These are phyloP conservation scores for Royoungia palumana DNA, from an alignment of 768 basidiomycete species.

Conservation along the genomic window DNA sequence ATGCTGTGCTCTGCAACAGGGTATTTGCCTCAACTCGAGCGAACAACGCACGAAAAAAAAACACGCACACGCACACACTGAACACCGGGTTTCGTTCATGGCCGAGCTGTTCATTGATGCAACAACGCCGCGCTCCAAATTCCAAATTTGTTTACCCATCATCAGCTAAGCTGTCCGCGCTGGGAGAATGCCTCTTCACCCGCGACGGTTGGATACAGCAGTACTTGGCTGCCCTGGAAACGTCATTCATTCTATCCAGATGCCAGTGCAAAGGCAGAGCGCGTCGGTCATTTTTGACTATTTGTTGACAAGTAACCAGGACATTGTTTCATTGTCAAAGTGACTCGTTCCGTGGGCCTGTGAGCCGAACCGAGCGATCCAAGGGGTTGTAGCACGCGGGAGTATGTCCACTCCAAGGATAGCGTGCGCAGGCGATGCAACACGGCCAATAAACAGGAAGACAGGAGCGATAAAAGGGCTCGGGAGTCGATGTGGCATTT, in stretches of 20 bases:
- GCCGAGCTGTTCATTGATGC: no score
- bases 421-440: slow-evolving; percentile 12
- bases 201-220: neutral
- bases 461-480: slow-evolving; percentile 12
- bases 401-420: neutral
- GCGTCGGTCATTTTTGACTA: neutral
- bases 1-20: neutral
- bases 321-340: neutral
- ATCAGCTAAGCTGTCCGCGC: neutral
- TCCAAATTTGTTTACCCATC: no score
- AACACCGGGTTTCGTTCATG: no score
- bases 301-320: neutral
- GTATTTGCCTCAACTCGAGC: neutral
- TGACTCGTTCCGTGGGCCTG: neutral
- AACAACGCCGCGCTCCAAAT: no score
- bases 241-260: slow-evolving; percentile 3
- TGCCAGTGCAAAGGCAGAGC: slow-evolving; percentile 8
- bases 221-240: slow-evolving; percentile 1
- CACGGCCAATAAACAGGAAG: slow-evolving; percentile 1
- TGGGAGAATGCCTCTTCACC: no score
- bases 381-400: neutral
- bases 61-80: no score
- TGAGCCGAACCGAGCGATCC: slow-evolving; percentile 1
- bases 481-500: neutral
- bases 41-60: neutral